Evolutionary conservation across 805 yeast genomes (phyloP).

Genomic region (Candida pini): DNA sequence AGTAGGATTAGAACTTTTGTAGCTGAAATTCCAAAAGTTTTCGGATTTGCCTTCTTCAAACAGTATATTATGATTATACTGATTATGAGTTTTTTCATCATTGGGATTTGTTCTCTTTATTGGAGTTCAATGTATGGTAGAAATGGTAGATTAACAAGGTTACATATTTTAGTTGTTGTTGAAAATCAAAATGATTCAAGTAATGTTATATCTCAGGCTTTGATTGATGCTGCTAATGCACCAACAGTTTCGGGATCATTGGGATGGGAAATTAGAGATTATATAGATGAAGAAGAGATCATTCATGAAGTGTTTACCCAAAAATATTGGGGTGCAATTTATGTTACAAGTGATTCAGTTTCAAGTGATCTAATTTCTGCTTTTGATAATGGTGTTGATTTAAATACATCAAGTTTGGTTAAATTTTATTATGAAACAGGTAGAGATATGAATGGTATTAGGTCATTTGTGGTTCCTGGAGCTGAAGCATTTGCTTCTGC

Average conservation of each 20-base stretch:
- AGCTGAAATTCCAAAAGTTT: too few relatives aligned
- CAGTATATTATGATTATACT: conserved; percentile 14
- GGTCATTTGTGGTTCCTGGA: conserved; percentile 38
- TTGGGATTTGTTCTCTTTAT: conserved; percentile 38
- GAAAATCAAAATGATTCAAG: conserved; percentile 28
- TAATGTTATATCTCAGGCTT: conserved; percentile 29
- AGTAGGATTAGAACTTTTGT: too few relatives aligned
- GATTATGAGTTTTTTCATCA: conserved; percentile 31
- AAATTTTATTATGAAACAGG: conserved; percentile 51
- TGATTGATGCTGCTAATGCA: conserved; percentile 11
- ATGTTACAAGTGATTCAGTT: conserved; percentile 37
- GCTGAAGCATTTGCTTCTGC: conserved; percentile 31
- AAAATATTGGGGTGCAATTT: conserved; percentile 59
- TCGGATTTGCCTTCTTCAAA: conserved; percentile 8
- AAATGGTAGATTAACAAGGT: conserved; percentile 24
- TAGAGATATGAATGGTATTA: conserved; percentile 50
- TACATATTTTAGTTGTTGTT: conserved; percentile 35
- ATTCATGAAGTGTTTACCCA: conserved; percentile 43
- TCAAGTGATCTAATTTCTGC: conserved; percentile 40
- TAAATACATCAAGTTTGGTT: conserved; percentile 22
- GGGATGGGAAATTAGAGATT: conserved; percentile 33
- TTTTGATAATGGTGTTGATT: conserved; percentile 28
- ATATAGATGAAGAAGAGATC: conserved; percentile 32
- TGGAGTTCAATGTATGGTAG: conserved; percentile 44
- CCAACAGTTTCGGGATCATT: conserved; percentile 20